Evolutionary conservation across 306 rosid species (phyloP), one percentile per base, ranked within the genome.

Genomic region (Sindora glabra): DNA sequence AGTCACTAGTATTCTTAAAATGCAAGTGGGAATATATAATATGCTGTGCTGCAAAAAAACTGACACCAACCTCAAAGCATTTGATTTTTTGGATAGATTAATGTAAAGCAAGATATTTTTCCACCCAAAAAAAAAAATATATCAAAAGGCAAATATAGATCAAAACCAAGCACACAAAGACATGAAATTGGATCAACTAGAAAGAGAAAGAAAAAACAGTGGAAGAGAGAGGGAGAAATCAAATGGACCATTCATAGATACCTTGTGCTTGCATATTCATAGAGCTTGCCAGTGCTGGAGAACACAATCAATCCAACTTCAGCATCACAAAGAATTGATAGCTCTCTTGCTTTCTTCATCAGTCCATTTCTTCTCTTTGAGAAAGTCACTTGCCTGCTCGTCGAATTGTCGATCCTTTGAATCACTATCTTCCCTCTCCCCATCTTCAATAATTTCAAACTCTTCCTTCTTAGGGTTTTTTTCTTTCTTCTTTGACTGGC

Each of bases 221-320:
- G 23, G 1, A 0, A 15, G 13, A 1, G 3, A 2, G 13, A 22
- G 8, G 2, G 11, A 0, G 5, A 29, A 29, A 6, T 2, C 34
- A n/a, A n/a, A n/a, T n/a, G n/a, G n/a, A n/a, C n/a, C n/a, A n/a
- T n/a, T n/a, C 65, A 0, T 34, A 27, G 27, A 2, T 34, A 76
- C 82, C 82, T 72, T 26, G 82, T 57, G 70, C 78, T 77, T 56
- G 82, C 64, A 52, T 57, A 77, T 2, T 77, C 82, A 58, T 68
- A 68, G 21, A 77, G 82, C 76, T 64, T 77, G 13, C 76, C 65
- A 1, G 82, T 77, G 73, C 82, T 77, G 13, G 82, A 77, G 45
- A 77, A 77, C 2, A 72, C 79, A 18, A 72, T 68, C 69, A 77
- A 72, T 58, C 82, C 82, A 72, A 77, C 82, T 52, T 77, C 82